These are phyloP conservation scores for Apiosordaria backusii DNA, from an alignment of 495 filamentous ascomycete species.

Conservation along the genomic window DNA sequence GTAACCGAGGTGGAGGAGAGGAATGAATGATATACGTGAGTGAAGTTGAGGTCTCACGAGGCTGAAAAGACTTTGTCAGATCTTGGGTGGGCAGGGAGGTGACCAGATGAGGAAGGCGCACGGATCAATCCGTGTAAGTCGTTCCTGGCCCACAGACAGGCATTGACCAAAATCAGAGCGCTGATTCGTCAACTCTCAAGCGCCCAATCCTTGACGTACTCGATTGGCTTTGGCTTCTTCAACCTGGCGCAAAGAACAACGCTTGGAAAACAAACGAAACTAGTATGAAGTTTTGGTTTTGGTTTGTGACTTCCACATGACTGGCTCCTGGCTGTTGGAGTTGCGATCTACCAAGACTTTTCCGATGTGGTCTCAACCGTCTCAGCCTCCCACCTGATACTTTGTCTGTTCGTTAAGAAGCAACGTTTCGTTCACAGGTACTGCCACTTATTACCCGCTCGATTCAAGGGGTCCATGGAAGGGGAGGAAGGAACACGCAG, in stretches of 20 bases:
- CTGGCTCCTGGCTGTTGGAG: background rate
- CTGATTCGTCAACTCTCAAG: background rate
- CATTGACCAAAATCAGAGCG: background rate
- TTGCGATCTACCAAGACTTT: background rate
- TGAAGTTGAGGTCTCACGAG: background rate
- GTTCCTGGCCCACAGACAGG: background rate
- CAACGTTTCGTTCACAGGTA: background rate
- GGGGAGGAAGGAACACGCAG: no score
- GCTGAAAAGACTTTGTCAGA: background rate
- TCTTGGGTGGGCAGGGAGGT: background rate
- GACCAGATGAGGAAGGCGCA: background rate
- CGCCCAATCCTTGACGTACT: background rate
- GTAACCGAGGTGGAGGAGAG: background rate
- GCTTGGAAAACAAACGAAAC: background rate
- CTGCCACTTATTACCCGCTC: background rate
- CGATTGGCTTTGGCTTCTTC: constrained; percentile 16
- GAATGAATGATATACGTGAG: background rate
- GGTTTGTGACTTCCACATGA: background rate
- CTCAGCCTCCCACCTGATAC: background rate
- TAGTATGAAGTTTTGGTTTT: background rate
- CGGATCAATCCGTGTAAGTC: background rate
- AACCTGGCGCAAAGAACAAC: constrained; percentile 9
- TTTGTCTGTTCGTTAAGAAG: background rate
- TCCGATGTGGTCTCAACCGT: background rate
- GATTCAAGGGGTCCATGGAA: background rate